Evolutionary conservation across 352 stramenopile species (phyloP).

Genomic region (Phytophthora cryptogea): DNA sequence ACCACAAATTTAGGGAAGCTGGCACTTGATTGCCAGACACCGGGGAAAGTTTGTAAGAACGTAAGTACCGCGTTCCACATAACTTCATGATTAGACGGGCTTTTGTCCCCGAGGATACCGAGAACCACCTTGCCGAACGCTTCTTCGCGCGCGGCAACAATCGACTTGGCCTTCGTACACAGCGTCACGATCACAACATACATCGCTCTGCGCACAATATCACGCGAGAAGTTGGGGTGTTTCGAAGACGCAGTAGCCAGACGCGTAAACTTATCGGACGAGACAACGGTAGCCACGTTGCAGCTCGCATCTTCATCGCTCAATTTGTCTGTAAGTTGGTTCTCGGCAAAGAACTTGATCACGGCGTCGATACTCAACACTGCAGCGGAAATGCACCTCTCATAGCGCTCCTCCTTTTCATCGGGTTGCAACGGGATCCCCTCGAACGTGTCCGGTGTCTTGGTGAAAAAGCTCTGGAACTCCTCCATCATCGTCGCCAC

Average conservation of each 20-base stretch:
- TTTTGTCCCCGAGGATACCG: constrained; percentile 71
- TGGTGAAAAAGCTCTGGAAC: constrained; percentile 64
- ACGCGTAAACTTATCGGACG: constrained; percentile 61
- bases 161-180: constrained; percentile 43
- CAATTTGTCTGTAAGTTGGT: constrained; percentile 45
- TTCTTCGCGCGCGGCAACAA: constrained; percentile 53
- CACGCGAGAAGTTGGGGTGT: constrained; percentile 75
- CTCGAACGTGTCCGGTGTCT: constrained; percentile 64
- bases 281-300: constrained; percentile 57
- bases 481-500: constrained; percentile 58
- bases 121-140: constrained; percentile 77
- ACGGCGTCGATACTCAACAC: constrained; percentile 66
- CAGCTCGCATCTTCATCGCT: constrained; percentile 36
- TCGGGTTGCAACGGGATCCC: constrained; percentile 60
- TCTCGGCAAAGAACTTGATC: constrained; percentile 50
- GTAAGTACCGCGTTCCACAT: constrained; percentile 82
- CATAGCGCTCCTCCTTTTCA: constrained; percentile 77
- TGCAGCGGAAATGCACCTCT: constrained; percentile 68
- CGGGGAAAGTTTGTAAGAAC: constrained; percentile 60
- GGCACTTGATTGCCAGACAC: constrained; percentile 43
- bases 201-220: constrained; percentile 63
- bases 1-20: constrained; percentile 68
- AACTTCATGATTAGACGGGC: constrained; percentile 60
- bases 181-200: constrained; percentile 66
- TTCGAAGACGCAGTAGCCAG: constrained; percentile 69